Evolutionary conservation across 441 rosid species (phyloP), one percentile per base, ranked within the genome.

Genomic region (Corymbia citriodora): DNA sequence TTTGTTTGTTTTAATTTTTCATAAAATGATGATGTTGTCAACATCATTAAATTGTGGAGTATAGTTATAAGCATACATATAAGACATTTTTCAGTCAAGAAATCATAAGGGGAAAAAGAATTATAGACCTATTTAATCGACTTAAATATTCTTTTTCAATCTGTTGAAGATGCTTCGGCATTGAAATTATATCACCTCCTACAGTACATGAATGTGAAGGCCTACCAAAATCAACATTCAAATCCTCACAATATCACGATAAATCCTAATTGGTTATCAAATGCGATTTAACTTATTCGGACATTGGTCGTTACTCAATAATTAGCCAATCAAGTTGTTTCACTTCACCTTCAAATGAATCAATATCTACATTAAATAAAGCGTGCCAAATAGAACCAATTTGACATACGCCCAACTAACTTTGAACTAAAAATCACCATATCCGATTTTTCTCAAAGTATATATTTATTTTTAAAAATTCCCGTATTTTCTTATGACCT

Each of bases 251-350:
- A 23, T 14, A 29, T 29, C 33, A 14, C 3, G 17, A 48, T 15
- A 23, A 45, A 3, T 45, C 10, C 0, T 12, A 2, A 10, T 12
- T 0, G 8, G 6, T 79, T 10, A 10, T 79, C 2, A 18, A 2
- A 23, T 1, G 5, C 4, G 50, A 74, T 74, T 7, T 7, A 9
- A 6, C 5, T 74, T 74, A n/a, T n/a, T 4, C 0, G 4, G n/a
- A n/a, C 25, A 25, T 59, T 25, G 1, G 3, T 23, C 5, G 23
- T 10, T 57, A 23, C 4, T 57, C 1, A 9, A 40, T 40, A 40
- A 40, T 40, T 40, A 40, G 1, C 33, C 9, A 13, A 12, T 74
- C 3, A 74, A 0, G 9, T 40, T 10, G 0, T 21, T 7, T 40
- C 18, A 1, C 0, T 16, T 23, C 50, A 1, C 9, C 11, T 40